Conservation (phyloP, 2,329 filamentous ascomycete species). For the Calonectria pseudoturangicola region DNA sequence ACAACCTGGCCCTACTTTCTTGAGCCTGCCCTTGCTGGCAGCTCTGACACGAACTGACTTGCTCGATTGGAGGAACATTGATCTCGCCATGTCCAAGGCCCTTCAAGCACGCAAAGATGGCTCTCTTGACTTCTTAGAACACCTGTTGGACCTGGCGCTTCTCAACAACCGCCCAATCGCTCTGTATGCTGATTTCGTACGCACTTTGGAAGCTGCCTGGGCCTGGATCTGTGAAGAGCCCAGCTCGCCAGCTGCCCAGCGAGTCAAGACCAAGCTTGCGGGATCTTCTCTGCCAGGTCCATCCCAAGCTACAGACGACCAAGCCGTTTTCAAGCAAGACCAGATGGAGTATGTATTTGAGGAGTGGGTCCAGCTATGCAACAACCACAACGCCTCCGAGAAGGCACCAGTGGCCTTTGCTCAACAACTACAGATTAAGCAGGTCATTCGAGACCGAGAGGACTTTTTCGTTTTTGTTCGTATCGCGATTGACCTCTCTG, state of each 20-base stretch:
- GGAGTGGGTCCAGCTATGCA: slow-evolving; percentile 91
- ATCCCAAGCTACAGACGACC: slow-evolving; percentile 70
- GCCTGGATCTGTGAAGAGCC: slow-evolving; percentile 87
- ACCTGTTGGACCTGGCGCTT: slow-evolving; percentile 85
- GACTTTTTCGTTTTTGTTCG: slow-evolving; percentile 88
- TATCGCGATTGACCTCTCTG: slow-evolving; percentile 85
- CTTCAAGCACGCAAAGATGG: slow-evolving; percentile 81
- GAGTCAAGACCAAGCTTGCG: slow-evolving; percentile 79
- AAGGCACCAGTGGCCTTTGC: slow-evolving; percentile 85
- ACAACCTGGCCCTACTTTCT: slow-evolving; percentile 72
- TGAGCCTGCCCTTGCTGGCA: slow-evolving; percentile 74
- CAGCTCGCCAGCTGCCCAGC: slow-evolving; percentile 77
- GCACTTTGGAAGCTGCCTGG: slow-evolving; percentile 87
- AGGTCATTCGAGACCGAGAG: slow-evolving; percentile 83
- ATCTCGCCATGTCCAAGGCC: slow-evolving; percentile 83
- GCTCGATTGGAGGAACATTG: slow-evolving; percentile 78
- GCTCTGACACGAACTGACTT: slow-evolving; percentile 77
- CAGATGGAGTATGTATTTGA: slow-evolving; percentile 97
- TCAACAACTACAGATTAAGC: slow-evolving; percentile 85
- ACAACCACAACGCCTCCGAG: slow-evolving; percentile 84
- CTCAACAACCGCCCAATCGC: slow-evolving; percentile 86
- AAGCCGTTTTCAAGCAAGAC: slow-evolving; percentile 76
- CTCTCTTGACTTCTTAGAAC: slow-evolving; percentile 86
- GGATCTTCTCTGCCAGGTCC: slow-evolving; percentile 64
- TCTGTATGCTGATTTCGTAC: slow-evolving; percentile 89